Conservation (phyloP, 2,329 filamentous ascomycete genomes). For the Claviceps digitariae region DNA sequence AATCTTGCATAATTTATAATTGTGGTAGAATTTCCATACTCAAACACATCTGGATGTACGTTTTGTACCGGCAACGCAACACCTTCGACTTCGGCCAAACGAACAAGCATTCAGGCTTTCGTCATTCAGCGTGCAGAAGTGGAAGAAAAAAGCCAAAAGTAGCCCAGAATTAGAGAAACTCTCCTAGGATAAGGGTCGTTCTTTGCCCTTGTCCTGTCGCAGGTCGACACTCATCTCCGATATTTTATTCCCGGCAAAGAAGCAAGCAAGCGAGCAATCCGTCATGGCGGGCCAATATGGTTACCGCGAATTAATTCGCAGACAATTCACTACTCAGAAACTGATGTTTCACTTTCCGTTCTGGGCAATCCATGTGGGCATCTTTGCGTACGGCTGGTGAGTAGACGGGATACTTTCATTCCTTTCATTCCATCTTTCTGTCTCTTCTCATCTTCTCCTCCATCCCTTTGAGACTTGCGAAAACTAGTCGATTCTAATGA, state of each 20-base stretch:
- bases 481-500: not conserved
- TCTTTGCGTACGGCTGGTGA: conserved; percentile 83
- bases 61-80: not conserved
- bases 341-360: conserved; percentile 70
- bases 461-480: not conserved
- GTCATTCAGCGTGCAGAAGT: not conserved
- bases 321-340: conserved; percentile 58
- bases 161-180: not conserved
- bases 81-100: not conserved
- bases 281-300: conserved; percentile 27
- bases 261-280: not conserved
- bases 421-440: not conserved
- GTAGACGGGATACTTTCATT: conserved; percentile 16
- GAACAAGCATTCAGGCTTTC: not conserved
- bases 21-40: not conserved
- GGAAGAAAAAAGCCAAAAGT: not conserved
- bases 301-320: conserved; percentile 33
- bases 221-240: conserved; percentile 34
- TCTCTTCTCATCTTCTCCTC: not conserved
- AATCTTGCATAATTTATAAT: not conserved
- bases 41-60: not conserved
- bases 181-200: not conserved
- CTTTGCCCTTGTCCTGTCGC: conserved; percentile 26
- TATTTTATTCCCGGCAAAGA: conserved; percentile 2
- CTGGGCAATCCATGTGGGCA: conserved; percentile 60